Evolutionary conservation across 441 rosid species (phyloP).

Genomic region (Pelargonium fulgidum): DNA sequence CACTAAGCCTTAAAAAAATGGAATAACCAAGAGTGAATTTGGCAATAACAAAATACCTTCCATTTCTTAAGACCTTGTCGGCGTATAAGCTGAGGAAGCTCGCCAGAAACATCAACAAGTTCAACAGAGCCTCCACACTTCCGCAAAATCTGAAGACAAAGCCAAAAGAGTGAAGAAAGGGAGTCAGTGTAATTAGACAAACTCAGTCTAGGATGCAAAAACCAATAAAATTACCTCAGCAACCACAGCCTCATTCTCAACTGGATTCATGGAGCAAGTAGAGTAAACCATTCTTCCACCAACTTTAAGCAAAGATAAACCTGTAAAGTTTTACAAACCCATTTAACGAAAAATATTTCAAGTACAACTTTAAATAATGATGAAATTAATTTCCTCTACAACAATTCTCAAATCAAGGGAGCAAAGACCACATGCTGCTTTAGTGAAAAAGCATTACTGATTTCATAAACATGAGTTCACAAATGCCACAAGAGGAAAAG

Average conservation of each 20-base stretch:
- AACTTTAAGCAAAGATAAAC: slow-evolving; percentile 71
- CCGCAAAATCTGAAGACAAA: slow-evolving; percentile 51
- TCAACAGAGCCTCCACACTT: slow-evolving; percentile 75
- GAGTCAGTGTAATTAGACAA: neutral
- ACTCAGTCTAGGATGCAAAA: neutral
- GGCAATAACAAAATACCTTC: slow-evolving; percentile 57
- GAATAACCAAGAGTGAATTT: neutral
- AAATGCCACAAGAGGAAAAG: neutral
- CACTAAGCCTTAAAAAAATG: too few species aligned
- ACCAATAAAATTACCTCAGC: slow-evolving; percentile 55
- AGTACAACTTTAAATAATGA: neutral
- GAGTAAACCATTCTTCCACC: slow-evolving; percentile 98
- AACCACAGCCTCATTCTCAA: slow-evolving; percentile 96
- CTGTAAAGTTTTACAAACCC: slow-evolving; percentile 29
- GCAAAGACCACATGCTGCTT: neutral
- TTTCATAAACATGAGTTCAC: too few species aligned
- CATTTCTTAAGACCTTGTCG: slow-evolving; percentile 81
- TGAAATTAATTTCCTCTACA: neutral
- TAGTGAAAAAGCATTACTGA: neutral
- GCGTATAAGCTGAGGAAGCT: slow-evolving; percentile 74
- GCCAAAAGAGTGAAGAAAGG: neutral
- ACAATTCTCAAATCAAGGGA: neutral
- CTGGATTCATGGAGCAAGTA: slow-evolving; percentile 97
- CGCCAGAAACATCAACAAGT: slow-evolving; percentile 70
- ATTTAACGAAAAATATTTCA: neutral